These are phyloP conservation scores for Haplosporangium sp. DNA, from an alignment of 371 early-diverging fungal genomes.

Conservation along the genomic window DNA sequence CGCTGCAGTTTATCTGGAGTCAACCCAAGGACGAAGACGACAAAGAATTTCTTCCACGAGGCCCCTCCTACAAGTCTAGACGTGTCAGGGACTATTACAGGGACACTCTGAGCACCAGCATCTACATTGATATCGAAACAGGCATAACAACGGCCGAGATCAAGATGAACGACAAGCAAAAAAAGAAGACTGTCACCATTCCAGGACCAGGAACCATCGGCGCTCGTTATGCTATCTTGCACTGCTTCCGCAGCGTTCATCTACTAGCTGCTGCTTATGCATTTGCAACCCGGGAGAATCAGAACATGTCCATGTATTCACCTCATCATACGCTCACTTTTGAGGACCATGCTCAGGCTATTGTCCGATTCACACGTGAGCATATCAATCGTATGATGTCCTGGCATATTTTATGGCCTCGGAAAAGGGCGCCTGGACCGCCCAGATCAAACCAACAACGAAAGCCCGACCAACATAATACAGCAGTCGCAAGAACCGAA, in stretches of 20 bases:
- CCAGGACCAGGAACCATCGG: conserved; percentile 41
- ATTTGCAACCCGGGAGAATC: conserved; percentile 25
- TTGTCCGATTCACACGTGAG: conserved; percentile 41
- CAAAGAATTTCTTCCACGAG: conserved; percentile 12
- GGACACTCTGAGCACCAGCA: conserved; percentile 13
- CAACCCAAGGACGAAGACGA: conserved; percentile 42
- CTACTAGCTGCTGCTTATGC: conserved; percentile 38
- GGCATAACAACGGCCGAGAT: conserved; percentile 40
- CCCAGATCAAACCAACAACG: background rate
- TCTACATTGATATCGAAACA: conserved; percentile 23
- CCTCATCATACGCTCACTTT: conserved; percentile 33
- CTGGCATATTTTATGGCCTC: conserved; percentile 12
- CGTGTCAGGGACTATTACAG: conserved; percentile 44
- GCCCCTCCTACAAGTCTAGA: conserved; percentile 10
- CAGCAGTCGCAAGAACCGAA: background rate
- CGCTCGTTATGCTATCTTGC: conserved; percentile 36
- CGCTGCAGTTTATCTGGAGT: conserved; percentile 51
- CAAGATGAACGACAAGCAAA: conserved; percentile 37
- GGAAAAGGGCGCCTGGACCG: conserved; percentile 1
- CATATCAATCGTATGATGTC: conserved; percentile 56
- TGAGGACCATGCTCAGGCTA: conserved; percentile 50
- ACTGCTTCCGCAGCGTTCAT: conserved; percentile 49
- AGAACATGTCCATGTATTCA: conserved; percentile 11
- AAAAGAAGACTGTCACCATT: conserved; percentile 18
- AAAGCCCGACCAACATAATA: background rate